Percentiles rank a stretch among this genome's conserved stretches.
Conservation (phyloP, 176 grass and related monocot species). For the Lolium multiflorum region DNA sequence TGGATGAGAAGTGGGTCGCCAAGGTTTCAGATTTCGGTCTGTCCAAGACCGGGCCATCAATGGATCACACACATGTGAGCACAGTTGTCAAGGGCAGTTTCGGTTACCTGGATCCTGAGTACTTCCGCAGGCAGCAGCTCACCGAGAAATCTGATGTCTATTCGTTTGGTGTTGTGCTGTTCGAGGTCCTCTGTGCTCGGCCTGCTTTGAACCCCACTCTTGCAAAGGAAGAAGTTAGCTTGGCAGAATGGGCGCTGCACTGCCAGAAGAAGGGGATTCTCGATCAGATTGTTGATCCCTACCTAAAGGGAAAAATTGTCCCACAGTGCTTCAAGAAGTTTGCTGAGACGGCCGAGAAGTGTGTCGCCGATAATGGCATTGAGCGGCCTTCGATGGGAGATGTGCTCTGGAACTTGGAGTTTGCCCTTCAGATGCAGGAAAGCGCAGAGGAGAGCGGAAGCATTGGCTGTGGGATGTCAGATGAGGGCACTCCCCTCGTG, state of each 20-base stretch:
- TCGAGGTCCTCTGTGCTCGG: slow-evolving; percentile 92
- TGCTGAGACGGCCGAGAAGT: slow-evolving; percentile 95
- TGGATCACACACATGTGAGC: slow-evolving; percentile 97
- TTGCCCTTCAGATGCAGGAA: slow-evolving; percentile 91
- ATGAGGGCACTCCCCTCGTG: slow-evolving; percentile 61
- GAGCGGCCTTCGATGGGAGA: slow-evolving; percentile 95
- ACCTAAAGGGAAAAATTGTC: slow-evolving; percentile 80
- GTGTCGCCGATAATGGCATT: slow-evolving; percentile 73
- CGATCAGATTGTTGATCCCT: slow-evolving; percentile 86
- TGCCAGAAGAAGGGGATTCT: slow-evolving; percentile 97
- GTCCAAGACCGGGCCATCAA: slow-evolving; percentile 88
- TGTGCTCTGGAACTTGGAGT: slow-evolving; percentile 97
- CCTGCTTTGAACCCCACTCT: slow-evolving; percentile 83
- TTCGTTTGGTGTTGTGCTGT: slow-evolving; percentile 91
- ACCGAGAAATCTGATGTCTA: slow-evolving; percentile 98
- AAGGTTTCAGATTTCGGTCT: slow-evolving; percentile 99
- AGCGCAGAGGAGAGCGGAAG: slow-evolving; percentile 76
- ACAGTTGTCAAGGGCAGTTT: slow-evolving; percentile 99
- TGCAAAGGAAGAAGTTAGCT: slow-evolving; percentile 93
- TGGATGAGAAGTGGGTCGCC: slow-evolving; percentile 94
- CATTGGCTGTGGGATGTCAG: slow-evolving; percentile 64
- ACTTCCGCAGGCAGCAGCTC: slow-evolving; percentile 91
- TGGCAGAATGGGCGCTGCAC: slow-evolving; percentile 93
- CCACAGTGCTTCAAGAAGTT: slow-evolving; percentile 94
- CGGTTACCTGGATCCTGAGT: slow-evolving; percentile 91